A percentile compares a stretch with the other conserved stretches of the same genome.
These are phyloP conservation scores for Areca catechu DNA, from an alignment of 176 grass and related monocot species.

Conservation along the genomic window DNA sequence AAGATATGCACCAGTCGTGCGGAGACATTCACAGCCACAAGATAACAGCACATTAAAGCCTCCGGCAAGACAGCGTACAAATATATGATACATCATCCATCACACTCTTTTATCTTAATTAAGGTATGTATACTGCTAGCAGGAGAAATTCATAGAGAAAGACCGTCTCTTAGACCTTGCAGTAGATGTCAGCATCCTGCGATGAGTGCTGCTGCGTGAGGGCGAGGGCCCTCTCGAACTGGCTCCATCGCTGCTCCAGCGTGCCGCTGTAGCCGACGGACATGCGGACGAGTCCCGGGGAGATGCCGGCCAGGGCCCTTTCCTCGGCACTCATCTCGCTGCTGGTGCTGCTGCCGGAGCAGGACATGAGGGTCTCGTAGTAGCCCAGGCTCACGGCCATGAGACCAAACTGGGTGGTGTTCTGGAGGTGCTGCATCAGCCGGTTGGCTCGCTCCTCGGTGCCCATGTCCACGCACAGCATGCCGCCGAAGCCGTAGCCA, in stretches of 20 bases:
- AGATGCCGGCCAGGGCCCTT: conserved; percentile 52
- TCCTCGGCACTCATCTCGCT: conserved; percentile 87
- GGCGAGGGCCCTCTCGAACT: conserved; percentile 70
- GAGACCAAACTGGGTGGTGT: conserved; percentile 90
- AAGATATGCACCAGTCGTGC: too few relatives aligned
- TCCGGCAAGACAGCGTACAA: too few relatives aligned
- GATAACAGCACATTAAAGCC: too few relatives aligned
- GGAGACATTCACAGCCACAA: too few relatives aligned
- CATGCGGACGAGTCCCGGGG: conserved; percentile 72
- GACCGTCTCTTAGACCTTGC: too few relatives aligned
- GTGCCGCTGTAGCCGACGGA: conserved; percentile 85
- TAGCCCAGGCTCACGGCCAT: conserved; percentile 96
- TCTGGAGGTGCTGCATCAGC: conserved; percentile 96
- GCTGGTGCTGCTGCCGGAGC: conserved; percentile 89
- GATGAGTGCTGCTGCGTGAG: conserved; percentile 32
- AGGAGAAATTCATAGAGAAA: too few relatives aligned
- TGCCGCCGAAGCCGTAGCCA: conserved; percentile 70
- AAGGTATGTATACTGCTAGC: too few relatives aligned
- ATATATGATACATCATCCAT: too few relatives aligned
- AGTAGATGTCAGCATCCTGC: too few relatives aligned
- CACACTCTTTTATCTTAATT: too few relatives aligned
- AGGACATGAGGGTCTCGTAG: conserved; percentile 98
- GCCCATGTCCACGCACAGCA: conserved; percentile 96
- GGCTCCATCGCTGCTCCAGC: conserved; percentile 80
- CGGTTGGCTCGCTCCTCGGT: conserved; percentile 79